These are phyloP conservation scores for Tolypocladium endophyticum DNA, from an alignment of 2,329 filamentous ascomycete species.

Conservation along the genomic window DNA sequence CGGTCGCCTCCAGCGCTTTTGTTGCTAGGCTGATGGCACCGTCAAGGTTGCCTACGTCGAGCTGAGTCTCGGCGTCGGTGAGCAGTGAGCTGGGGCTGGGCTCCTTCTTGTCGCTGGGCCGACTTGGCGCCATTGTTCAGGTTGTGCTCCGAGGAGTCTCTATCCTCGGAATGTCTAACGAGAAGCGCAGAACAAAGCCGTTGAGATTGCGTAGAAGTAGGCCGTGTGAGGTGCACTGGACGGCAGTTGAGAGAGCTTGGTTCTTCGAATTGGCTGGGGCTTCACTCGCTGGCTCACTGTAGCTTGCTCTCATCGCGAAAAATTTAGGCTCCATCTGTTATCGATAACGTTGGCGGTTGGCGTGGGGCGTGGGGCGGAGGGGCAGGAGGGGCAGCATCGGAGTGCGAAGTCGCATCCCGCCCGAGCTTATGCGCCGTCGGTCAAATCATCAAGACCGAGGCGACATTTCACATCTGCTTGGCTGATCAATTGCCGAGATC, in stretches of 20 bases:
- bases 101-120: slow-evolving; percentile 25
- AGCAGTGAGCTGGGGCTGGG: slow-evolving; percentile 19
- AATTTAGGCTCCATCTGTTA: slow-evolving; percentile 16
- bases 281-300: background rate
- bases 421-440: background rate
- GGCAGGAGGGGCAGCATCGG: background rate
- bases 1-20: slow-evolving; percentile 31
- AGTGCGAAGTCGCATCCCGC: background rate
- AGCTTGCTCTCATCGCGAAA: slow-evolving; percentile 7
- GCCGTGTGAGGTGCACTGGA: background rate
- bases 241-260: background rate
- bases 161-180: background rate
- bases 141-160: background rate
- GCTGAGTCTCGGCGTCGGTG: slow-evolving; percentile 28
- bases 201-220: background rate
- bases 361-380: background rate
- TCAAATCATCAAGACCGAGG: background rate
- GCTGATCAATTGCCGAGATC: background rate
- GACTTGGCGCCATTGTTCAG: slow-evolving; percentile 28
- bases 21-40: slow-evolving; percentile 28
- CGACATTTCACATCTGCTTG: background rate
- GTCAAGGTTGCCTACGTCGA: slow-evolving; percentile 30
- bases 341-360: slow-evolving; percentile 16
- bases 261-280: background rate
- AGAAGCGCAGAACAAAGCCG: background rate